These are phyloP conservation scores for Solanum hybrid DNA, from an alignment of 305 asterid species.

Conservation along the genomic window DNA sequence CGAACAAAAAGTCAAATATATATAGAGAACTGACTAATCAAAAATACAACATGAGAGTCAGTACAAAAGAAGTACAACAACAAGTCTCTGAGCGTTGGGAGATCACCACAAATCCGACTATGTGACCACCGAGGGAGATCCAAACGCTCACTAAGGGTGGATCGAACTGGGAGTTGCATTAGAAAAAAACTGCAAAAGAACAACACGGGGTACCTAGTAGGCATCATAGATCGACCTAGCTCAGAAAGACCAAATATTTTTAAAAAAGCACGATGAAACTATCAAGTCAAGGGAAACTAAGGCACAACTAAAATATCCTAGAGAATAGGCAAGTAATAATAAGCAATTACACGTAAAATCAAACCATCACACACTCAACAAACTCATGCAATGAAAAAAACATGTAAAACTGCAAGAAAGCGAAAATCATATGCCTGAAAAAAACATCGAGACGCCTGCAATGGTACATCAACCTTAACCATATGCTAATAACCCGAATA, in stretches of 20 bases:
- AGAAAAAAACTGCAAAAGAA: no score
- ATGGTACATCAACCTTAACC: background rate
- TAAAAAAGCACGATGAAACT: background rate
- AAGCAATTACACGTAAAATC: no score
- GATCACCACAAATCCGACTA: no score
- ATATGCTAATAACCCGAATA: background rate
- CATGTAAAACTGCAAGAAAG: background rate
- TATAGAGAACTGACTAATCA: background rate
- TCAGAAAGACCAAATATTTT: background rate
- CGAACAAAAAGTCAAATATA: no score
- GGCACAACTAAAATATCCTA: background rate
- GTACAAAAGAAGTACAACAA: background rate
- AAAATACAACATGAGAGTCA: background rate
- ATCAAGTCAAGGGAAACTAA: background rate
- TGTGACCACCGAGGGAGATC: background rate
- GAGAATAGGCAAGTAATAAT: background rate
- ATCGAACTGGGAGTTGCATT: background rate
- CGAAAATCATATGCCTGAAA: no score
- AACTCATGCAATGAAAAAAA: background rate
- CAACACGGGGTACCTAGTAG: background rate
- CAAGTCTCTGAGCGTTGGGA: no score
- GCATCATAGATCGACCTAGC: background rate
- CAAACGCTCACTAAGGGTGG: background rate
- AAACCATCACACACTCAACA: background rate
- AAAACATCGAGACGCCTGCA: background rate